Evolutionary conservation across 129 eudicot species (phyloP).

Genomic region (Glebionis coronaria): DNA sequence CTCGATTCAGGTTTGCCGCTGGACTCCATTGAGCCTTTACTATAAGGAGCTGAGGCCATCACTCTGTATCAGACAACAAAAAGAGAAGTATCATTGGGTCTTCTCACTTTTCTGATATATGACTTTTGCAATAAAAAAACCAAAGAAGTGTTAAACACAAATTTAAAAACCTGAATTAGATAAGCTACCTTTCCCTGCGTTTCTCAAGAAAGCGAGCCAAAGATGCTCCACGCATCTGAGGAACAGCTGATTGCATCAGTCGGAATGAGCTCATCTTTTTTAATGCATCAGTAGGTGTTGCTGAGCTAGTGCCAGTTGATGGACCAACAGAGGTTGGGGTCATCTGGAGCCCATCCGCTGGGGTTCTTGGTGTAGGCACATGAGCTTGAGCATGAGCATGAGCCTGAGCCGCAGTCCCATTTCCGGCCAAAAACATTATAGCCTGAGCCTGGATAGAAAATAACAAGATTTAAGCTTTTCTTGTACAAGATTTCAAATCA

Average conservation of each 20-base stretch:
- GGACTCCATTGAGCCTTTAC: slow-evolving; percentile 31
- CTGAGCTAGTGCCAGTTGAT: slow-evolving; percentile 1
- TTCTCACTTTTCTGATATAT: neutral
- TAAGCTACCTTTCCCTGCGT: slow-evolving; percentile 77
- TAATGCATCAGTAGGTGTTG: slow-evolving; percentile 23
- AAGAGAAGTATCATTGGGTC: neutral
- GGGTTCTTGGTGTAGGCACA: slow-evolving; percentile 30
- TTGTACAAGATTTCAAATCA: neutral
- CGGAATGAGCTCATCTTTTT: slow-evolving; percentile 37
- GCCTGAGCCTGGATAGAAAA: slow-evolving; percentile 59
- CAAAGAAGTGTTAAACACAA: neutral
- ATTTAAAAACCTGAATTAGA: neutral
- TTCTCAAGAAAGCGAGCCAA: slow-evolving; percentile 75
- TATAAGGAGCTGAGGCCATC: slow-evolving; percentile 56
- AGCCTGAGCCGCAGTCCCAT: slow-evolving; percentile 18
- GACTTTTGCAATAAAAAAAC: slow-evolving; percentile 12
- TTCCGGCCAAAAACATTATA: slow-evolving; percentile 72
- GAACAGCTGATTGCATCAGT: slow-evolving; percentile 59
- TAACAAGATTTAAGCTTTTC: neutral
- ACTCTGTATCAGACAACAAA: slow-evolving; percentile 29
- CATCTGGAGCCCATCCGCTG: slow-evolving; percentile 26
- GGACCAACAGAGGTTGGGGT: slow-evolving; percentile 35
- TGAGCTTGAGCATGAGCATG: slow-evolving; percentile 31
- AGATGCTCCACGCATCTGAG: slow-evolving; percentile 80
- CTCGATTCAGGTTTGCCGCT: slow-evolving; percentile 23